A percentile compares a stretch with the other conserved stretches of the same genome.
Conservation (phyloP, 1,139 yeast species). For the Pichia norvegensis region DNA sequence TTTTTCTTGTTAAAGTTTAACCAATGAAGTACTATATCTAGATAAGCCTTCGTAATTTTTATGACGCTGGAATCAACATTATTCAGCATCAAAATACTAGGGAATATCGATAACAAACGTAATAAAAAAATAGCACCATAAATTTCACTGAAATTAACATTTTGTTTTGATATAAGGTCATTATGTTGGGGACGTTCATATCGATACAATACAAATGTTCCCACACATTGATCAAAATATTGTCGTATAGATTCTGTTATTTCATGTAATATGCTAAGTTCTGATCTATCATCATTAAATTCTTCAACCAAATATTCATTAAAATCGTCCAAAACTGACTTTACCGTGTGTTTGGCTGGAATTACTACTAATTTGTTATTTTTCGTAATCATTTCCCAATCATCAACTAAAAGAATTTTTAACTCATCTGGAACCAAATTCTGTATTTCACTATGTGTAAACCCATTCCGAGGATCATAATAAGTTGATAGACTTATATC, state of each 20-base stretch:
- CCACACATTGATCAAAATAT: conserved; percentile 74
- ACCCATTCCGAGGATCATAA: conserved; percentile 12
- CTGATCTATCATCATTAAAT: conserved; percentile 30
- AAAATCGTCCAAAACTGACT: conserved; percentile 45
- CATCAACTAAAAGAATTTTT: conserved; percentile 72
- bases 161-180: conserved; percentile 30
- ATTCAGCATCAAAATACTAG: conserved; percentile 71
- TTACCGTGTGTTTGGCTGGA: conserved; percentile 49
- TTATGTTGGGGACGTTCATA: conserved; percentile 79
- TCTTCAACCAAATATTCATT: conserved; percentile 16
- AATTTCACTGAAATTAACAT: conserved; percentile 32
- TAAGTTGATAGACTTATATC: neutral
- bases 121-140: conserved; percentile 55
- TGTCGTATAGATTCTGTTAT: conserved; percentile 57
- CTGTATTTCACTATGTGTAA: conserved; percentile 19
- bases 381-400: conserved; percentile 87
- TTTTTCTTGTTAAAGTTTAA: conserved; percentile 40
- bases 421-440: conserved; percentile 56
- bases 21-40: conserved; percentile 46
- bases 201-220: conserved; percentile 68
- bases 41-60: conserved; percentile 44
- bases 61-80: conserved; percentile 74
- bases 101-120: conserved; percentile 66
- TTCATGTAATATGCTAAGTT: conserved; percentile 53
- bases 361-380: conserved; percentile 60